phyloP scores from a whole-genome alignment of 2,329 filamentous ascomycete genomes.

The Xylaria polymorpha region DNA sequence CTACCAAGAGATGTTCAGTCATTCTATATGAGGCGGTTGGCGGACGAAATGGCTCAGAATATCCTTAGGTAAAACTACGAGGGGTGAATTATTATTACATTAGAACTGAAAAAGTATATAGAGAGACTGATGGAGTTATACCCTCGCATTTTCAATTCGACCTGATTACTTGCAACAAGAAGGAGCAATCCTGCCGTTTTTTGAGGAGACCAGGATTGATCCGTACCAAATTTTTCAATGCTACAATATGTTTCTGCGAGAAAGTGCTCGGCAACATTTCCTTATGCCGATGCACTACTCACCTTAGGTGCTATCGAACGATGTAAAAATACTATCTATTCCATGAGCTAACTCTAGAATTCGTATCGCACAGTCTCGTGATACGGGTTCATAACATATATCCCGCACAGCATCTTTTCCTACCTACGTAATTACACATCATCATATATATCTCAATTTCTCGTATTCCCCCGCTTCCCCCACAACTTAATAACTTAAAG shows the following conservation, averaged over 20 bases:
- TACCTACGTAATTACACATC: background rate
- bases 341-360: no score
- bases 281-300: background rate
- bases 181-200: no score
- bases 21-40: constrained; percentile 81
- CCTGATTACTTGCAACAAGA: background rate
- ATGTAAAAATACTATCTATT: no score
- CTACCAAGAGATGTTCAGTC: constrained; percentile 73
- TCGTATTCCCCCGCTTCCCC: no score
- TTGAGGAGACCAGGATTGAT: background rate
- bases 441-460: no score
- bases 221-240: background rate
- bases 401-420: background rate
- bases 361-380: no score
- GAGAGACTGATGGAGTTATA: background rate
- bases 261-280: background rate
- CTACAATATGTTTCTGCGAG: background rate
- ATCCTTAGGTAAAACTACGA: constrained; percentile 26
- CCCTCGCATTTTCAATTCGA: no score
- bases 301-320: no score
- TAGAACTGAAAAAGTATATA: background rate
- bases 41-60: constrained; percentile 68
- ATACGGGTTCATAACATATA: no score
- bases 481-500: no score
- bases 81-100: background rate